Evolutionary conservation across 2,329 filamentous ascomycete species (phyloP), one percentile per base, ranked within the genome.

Genomic region (Fusarium subglutinans): DNA sequence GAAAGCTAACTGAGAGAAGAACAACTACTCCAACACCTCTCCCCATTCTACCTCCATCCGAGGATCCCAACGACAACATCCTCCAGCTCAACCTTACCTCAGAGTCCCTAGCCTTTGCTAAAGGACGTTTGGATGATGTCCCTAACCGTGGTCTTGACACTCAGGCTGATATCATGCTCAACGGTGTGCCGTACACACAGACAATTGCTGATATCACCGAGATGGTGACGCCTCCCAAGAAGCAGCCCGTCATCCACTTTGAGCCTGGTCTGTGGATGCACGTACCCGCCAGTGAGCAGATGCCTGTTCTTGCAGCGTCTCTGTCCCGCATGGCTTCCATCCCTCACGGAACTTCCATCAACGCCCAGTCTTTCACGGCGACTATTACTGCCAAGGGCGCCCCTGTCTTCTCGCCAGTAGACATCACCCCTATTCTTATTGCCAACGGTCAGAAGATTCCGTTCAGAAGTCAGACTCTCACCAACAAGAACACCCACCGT

Each of bases 271-370:
- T 85, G 26, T 85, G 81, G 79, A 80, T 85, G 77, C 76, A 79
- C 26, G 80, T 85, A 1, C 84, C 84, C 5, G 74, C 70, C 2
- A 79, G 78, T 4, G 75, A 72, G 5, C 53, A 59, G 24, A 69
- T 69, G 73, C 73, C 73, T 7, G 69, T 70, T 10, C 70, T 79
- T 18, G 37, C 57, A 0, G 76, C 79, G 5, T 79, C 80, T 1
- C 73, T 81, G 6, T 69, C 72, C 2, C 83, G 84, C 30, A 83
- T 86, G 82, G 84, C 77, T 8, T 82, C 82, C 6, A 85, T 84
- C 33, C 84, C 84, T 2, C 83, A 86, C 59, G 84, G 83, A 28
- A 84, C 83, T 0, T 84, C 82, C 12, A 84, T 86, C 77, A 85
- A 85, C 43, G 81, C 82, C 4, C 83, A 84, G 69, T 70, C 78